Conservation (phyloP, 768 basidiomycete species). For the Mycena latifolia region DNA sequence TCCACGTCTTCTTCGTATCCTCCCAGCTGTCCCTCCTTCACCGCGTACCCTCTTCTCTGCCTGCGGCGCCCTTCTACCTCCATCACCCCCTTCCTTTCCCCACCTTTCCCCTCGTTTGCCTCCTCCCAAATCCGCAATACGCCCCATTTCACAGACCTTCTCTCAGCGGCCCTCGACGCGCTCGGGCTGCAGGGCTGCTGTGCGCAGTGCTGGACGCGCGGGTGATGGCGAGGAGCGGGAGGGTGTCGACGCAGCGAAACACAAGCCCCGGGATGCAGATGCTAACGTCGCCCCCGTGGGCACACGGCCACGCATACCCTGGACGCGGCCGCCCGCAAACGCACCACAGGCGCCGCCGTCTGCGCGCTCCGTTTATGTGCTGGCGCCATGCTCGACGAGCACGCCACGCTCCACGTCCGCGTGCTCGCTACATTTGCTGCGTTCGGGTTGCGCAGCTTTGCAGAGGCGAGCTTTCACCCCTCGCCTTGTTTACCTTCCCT, state of each 20-base stretch:
- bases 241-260: too few species aligned
- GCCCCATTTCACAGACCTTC: slow-evolving; percentile 51
- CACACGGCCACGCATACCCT: too few species aligned
- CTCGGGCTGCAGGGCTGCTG: slow-evolving; percentile 54
- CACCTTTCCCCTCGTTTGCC: too few species aligned
- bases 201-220: slow-evolving; percentile 62
- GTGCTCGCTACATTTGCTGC: slow-evolving; percentile 66
- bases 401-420: slow-evolving; percentile 48
- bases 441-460: slow-evolving; percentile 54
- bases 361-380: slow-evolving; percentile 40
- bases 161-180: slow-evolving; percentile 61
- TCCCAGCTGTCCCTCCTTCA: too few species aligned
- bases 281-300: too few species aligned
- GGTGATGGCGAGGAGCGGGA: slow-evolving; percentile 51
- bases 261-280: too few species aligned
- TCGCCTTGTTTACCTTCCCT: too few species aligned
- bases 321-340: background rate
- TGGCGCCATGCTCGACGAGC: slow-evolving; percentile 47
- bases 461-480: slow-evolving; percentile 53
- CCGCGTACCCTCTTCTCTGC: too few species aligned
- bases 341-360: slow-evolving; percentile 5
- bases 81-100: too few species aligned
- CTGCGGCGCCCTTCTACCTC: too few species aligned
- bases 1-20: too few species aligned
- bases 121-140: too few species aligned